Evolutionary conservation across 768 basidiomycete species (phyloP), one percentile per base, ranked within the genome.

Genomic region (Leccinum uliginosum): DNA sequence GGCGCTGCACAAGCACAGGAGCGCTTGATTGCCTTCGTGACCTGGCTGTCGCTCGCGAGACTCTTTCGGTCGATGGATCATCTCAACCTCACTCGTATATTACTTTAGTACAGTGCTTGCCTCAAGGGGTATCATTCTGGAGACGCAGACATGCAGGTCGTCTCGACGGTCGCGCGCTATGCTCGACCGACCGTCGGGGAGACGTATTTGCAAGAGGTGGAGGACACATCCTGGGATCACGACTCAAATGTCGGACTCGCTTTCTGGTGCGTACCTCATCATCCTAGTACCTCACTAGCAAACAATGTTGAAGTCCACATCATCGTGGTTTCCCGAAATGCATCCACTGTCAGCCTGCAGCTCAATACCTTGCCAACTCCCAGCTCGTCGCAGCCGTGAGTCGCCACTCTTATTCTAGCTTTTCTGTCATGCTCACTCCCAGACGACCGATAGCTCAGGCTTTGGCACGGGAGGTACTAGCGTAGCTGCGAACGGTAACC

Each of bases 401-500:
- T 83, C 5, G n/a, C 50, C 21, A 1, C 30, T 54, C 35, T 46
- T 35, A 27, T 35, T 19, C 17, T 12, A 10, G 2, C 0, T 46
- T 8, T 26, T 32, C 15, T 14, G 2, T 7, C 7, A 29, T 52
- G 24, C 50, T 48, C 5, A 55, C 44, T 35, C 17, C 23, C 59
- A 86, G 85, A 75, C 86, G 61, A 83, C 81, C 65, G 85, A 87
- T 60, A 70, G 67, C 47, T 73, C 75, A 1, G 80, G 79, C 2
- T 90, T 90, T 65, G 89, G 85, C 7, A 75, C 83, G 0, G 90
- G 90, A 6, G 90, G 90, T 4, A 89, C 90, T 2, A 90, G 85
- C 56, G 83, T 82, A 3, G 80, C 82, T 2, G 83, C 82, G 2
- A 76, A 76, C 74, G 58, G 87, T 91, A 26, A 67, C 69, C 26